These are phyloP conservation scores for Setaria viridis DNA, from an alignment of 202 grass and related monocot species.

Conservation along the genomic window DNA sequence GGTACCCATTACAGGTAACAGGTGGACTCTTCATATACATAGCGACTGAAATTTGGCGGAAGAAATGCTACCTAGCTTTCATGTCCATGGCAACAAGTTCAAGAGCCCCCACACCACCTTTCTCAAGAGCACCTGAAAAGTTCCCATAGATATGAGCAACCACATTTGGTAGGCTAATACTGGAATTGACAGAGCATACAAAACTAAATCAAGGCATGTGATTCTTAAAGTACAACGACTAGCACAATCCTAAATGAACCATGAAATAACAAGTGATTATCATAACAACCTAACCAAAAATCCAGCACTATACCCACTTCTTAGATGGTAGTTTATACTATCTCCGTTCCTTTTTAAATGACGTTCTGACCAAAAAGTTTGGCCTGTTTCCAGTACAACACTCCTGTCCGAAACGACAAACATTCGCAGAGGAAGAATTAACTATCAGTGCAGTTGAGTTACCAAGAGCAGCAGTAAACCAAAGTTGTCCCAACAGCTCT, in stretches of 20 bases:
- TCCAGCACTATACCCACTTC: not conserved
- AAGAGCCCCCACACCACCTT: slow-evolving; percentile 98
- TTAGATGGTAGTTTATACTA: slow-evolving; percentile 30
- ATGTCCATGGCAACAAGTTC: slow-evolving; percentile 99
- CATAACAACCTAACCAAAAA: slow-evolving; percentile 19
- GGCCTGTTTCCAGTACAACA: too few relatives aligned
- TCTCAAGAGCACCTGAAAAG: slow-evolving; percentile 91
- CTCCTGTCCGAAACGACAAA: too few relatives aligned
- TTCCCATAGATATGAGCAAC: slow-evolving; percentile 33
- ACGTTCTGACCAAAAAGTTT: too few relatives aligned
- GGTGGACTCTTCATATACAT: slow-evolving; percentile 37
- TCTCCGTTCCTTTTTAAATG: too few relatives aligned
- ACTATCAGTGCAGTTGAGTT: slow-evolving; percentile 38
- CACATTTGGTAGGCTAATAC: slow-evolving; percentile 23
- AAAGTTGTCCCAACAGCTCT: slow-evolving; percentile 25
- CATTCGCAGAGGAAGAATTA: not conserved
- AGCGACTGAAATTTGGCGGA: slow-evolving; percentile 23
- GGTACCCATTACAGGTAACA: slow-evolving; percentile 30
- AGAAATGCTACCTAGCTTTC: slow-evolving; percentile 90
- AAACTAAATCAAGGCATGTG: slow-evolving; percentile 31
- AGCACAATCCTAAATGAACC: slow-evolving; percentile 4
- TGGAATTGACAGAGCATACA: slow-evolving; percentile 30
- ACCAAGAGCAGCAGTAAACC: slow-evolving; percentile 29
- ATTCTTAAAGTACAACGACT: slow-evolving; percentile 38
- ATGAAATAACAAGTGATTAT: slow-evolving; percentile 17